These are phyloP conservation scores for Hypoxylon trugodes DNA, from an alignment of 495 filamentous ascomycete species.

Conservation along the genomic window DNA sequence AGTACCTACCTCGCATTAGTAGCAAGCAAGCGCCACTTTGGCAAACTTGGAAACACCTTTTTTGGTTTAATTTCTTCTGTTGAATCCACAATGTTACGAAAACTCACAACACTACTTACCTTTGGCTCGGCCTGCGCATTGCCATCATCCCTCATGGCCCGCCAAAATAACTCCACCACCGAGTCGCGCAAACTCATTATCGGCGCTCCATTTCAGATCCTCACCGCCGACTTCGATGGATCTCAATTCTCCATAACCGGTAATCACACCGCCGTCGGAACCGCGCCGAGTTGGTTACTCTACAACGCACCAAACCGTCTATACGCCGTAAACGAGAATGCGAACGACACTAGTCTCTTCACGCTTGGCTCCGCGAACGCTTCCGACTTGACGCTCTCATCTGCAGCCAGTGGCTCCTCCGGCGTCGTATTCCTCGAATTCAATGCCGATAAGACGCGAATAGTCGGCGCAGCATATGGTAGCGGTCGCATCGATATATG, in stretches of 20 bases:
- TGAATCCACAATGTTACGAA: constrained; percentile 23
- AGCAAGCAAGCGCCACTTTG: constrained; percentile 5
- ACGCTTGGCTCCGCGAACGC: constrained; percentile 20
- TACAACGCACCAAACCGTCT: constrained; percentile 38
- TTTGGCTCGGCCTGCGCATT: constrained; percentile 31
- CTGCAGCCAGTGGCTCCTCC: constrained; percentile 35
- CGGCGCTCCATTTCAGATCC: constrained; percentile 42
- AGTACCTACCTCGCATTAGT: no score
- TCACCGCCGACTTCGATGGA: constrained; percentile 41
- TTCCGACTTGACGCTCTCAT: constrained; percentile 16
- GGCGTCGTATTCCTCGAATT: constrained; percentile 48
- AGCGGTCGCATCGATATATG: constrained; percentile 43
- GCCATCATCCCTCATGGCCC: constrained; percentile 19
- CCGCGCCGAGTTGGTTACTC: constrained; percentile 45
- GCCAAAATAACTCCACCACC: background rate
- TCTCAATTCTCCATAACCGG: constrained; percentile 39
- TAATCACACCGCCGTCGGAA: constrained; percentile 37
- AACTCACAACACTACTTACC: constrained; percentile 33
- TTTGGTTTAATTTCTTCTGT: background rate
- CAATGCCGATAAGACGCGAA: constrained; percentile 41
- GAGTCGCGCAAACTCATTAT: constrained; percentile 37
- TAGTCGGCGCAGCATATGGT: constrained; percentile 44
- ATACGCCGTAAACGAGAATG: constrained; percentile 46
- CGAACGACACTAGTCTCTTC: constrained; percentile 37
- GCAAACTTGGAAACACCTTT: background rate